Evolutionary conservation across 495 filamentous ascomycete genomes (phyloP).

Genomic region (Xylaria intraflava): DNA sequence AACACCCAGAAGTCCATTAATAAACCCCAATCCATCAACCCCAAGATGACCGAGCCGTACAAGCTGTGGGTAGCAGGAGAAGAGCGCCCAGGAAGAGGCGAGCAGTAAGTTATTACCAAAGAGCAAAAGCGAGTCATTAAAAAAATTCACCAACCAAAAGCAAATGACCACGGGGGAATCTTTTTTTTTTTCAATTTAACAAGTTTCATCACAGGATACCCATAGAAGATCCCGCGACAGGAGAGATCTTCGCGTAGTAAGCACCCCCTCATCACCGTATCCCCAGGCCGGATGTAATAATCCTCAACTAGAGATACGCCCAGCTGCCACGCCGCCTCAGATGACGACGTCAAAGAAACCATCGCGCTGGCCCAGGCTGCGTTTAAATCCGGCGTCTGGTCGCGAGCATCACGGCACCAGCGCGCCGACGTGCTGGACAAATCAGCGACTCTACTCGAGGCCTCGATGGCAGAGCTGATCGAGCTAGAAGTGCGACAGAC

Average conservation of each 20-base stretch:
- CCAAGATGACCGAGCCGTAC: conserved; percentile 12
- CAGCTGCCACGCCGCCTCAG: conserved; percentile 47
- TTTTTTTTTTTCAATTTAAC: not conserved
- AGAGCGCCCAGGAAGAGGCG: conserved; percentile 18
- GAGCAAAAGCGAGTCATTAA: not conserved
- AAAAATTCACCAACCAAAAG: not conserved
- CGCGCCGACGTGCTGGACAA: conserved; percentile 53
- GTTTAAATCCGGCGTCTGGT: conserved; percentile 54
- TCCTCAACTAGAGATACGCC: conserved; percentile 17
- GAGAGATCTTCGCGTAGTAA: conserved; percentile 31
- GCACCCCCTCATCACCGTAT: not conserved
- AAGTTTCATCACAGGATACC: conserved; percentile 20
- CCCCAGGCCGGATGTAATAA: not conserved
- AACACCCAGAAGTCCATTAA: too few species aligned
- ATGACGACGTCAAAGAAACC: conserved; percentile 39
- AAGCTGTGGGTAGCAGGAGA: conserved; percentile 28
- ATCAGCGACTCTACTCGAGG: conserved; percentile 45
- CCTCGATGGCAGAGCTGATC: conserved; percentile 45
- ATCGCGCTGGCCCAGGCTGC: conserved; percentile 38
- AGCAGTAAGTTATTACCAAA: conserved; percentile 12
- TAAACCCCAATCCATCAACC: too few species aligned
- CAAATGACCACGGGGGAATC: not conserved
- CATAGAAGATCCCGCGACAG: conserved; percentile 32
- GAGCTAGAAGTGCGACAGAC: conserved; percentile 55
- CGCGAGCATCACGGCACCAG: conserved; percentile 44